These are phyloP conservation scores for Pholiota microspora DNA, from an alignment of 768 basidiomycete genomes.

Conservation along the genomic window DNA sequence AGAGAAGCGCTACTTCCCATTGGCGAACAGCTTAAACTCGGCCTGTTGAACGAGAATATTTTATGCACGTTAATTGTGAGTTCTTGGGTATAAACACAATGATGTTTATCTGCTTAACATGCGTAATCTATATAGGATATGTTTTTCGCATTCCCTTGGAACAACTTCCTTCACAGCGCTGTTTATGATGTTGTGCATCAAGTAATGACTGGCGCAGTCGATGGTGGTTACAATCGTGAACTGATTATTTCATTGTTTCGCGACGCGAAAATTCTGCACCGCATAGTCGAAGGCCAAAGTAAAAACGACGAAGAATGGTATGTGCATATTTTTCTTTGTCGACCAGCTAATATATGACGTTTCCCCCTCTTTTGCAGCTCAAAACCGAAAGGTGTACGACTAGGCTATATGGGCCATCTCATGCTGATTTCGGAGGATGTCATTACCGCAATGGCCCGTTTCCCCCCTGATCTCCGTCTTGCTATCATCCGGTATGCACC, in stretches of 20 bases:
- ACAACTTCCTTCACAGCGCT: slow-evolving; percentile 95
- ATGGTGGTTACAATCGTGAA: slow-evolving; percentile 81
- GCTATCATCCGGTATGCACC: slow-evolving; percentile 68
- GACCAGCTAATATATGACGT: slow-evolving; percentile 3
- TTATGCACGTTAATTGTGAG: slow-evolving; percentile 76
- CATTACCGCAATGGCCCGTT: slow-evolving; percentile 83
- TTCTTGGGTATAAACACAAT: slow-evolving; percentile 12
- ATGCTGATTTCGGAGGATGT: slow-evolving; percentile 95
- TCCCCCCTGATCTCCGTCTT: slow-evolving; percentile 73
- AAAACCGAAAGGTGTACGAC: slow-evolving; percentile 73
- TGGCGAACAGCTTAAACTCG: slow-evolving; percentile 79
- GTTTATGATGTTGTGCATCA: slow-evolving; percentile 97
- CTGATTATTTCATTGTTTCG: slow-evolving; percentile 81
- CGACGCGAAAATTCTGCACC: slow-evolving; percentile 80
- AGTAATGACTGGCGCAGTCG: slow-evolving; percentile 84
- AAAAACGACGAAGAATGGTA: slow-evolving; percentile 77
- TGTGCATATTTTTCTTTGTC: slow-evolving; percentile 14
- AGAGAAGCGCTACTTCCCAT: slow-evolving; percentile 45
- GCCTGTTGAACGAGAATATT: slow-evolving; percentile 73
- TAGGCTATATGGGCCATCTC: slow-evolving; percentile 97
- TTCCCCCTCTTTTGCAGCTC: slow-evolving; percentile 36
- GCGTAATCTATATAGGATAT: slow-evolving; percentile 58
- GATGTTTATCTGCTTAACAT: neutral
- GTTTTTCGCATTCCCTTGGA: slow-evolving; percentile 96
- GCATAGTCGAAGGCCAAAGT: slow-evolving; percentile 85